Percentiles rank a stretch among this genome's conserved stretches.
phyloP scores from a whole-genome alignment of 805 yeast species.

The Sporopachydermia quercuum region DNA sequence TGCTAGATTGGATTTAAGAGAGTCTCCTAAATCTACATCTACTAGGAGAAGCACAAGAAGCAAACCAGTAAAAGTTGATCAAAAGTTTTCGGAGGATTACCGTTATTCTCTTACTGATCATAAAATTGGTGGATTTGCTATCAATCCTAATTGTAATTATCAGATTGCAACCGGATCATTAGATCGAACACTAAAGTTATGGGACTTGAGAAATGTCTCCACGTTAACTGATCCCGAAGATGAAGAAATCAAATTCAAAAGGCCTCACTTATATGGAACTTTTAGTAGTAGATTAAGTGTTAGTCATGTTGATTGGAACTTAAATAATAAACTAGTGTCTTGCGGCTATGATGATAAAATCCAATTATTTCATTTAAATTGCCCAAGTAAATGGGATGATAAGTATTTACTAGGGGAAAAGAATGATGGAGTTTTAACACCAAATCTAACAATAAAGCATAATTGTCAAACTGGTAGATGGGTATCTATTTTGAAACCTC shows the following conservation, averaged over 20 bases:
- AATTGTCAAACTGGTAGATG: conserved; percentile 96
- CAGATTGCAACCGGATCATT: conserved; percentile 80
- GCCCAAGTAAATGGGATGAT: conserved; percentile 10
- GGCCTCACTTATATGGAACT: conserved; percentile 38
- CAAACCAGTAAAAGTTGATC: neutral
- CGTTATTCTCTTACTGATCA: conserved; percentile 59
- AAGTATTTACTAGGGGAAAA: conserved; percentile 5
- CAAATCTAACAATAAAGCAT: conserved; percentile 54
- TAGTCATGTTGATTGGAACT: conserved; percentile 74
- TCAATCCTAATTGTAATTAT: conserved; percentile 51
- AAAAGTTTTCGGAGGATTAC: neutral
- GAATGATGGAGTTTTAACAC: conserved; percentile 27
- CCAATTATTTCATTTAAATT: conserved; percentile 40
- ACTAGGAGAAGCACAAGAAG: conserved; percentile 2
- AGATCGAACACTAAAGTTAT: conserved; percentile 69
- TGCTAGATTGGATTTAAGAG: conserved; percentile 56
- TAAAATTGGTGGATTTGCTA: conserved; percentile 79
- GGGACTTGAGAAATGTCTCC: conserved; percentile 60
- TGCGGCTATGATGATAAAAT: conserved; percentile 89
- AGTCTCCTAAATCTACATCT: conserved; percentile 17
- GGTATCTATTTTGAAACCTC: conserved; percentile 83
- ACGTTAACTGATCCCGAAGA: conserved; percentile 9
- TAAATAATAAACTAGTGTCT: conserved; percentile 55
- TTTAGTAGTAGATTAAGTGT: conserved; percentile 68
- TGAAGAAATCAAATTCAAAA: conserved; percentile 7